Percentiles rank a stretch among this genome's conserved stretches.
phyloP scores from a whole-genome alignment of 2,329 filamentous ascomycete genomes.

The Sporothrix globosa region DNA sequence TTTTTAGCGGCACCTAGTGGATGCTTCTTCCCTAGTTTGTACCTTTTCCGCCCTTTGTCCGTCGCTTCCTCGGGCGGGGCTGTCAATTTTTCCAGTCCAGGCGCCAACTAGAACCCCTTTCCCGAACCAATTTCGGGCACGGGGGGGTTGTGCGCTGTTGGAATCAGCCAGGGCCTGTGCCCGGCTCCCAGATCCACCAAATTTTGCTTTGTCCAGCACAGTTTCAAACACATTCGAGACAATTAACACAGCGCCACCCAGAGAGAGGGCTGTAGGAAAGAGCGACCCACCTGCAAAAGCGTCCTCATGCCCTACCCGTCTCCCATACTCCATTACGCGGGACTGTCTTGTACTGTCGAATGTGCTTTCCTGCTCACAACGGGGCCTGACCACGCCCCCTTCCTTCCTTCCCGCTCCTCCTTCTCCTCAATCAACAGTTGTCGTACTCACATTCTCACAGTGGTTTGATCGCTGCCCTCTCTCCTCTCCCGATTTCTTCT shows the following conservation, averaged over 20 bases:
- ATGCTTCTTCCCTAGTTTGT: slow-evolving; percentile 22
- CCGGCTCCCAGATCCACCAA: neutral
- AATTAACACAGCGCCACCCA: slow-evolving; percentile 19
- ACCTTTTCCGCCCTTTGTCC: slow-evolving; percentile 6
- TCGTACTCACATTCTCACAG: slow-evolving; percentile 4
- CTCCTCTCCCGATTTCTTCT: slow-evolving; percentile 11
- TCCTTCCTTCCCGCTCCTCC: slow-evolving; percentile 11
- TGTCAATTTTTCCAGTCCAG: slow-evolving; percentile 1
- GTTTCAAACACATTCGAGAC: slow-evolving; percentile 31
- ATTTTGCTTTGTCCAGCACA: slow-evolving; percentile 18
- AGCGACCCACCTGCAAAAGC: slow-evolving; percentile 20
- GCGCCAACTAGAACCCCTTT: neutral
- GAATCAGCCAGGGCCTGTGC: neutral
- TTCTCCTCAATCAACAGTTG: slow-evolving; percentile 21
- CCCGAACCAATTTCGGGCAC: slow-evolving; percentile 6
- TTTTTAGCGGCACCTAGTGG: slow-evolving; percentile 9
- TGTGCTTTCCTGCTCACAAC: neutral
- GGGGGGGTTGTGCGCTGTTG: slow-evolving; percentile 1
- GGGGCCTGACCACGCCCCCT: slow-evolving; percentile 3
- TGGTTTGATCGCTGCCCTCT: slow-evolving; percentile 20
- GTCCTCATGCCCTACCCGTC: neutral
- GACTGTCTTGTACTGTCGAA: neutral
- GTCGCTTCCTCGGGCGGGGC: slow-evolving; percentile 11
- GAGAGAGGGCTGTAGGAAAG: neutral
- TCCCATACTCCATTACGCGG: neutral